phyloP scores from a whole-genome alignment of 306 rosid genomes.

The Corylus heterophylla region DNA sequence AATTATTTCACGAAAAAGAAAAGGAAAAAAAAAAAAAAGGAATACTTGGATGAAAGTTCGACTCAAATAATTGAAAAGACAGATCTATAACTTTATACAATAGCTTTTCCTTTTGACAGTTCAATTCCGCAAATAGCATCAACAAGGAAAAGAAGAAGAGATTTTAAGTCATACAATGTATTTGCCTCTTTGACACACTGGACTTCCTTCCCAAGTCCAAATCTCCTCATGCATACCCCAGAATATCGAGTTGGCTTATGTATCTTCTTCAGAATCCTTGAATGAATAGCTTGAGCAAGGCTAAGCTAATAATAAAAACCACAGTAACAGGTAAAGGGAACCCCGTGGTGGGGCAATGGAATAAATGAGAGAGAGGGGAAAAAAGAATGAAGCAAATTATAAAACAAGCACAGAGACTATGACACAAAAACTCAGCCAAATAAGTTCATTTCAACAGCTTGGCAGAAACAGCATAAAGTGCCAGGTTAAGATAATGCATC shows the following conservation, averaged over 20 bases:
- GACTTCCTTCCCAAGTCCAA: neutral
- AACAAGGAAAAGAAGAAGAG: neutral
- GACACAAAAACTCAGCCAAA: neutral
- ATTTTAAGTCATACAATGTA: neutral
- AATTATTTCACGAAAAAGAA: conserved; percentile 1
- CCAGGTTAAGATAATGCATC: neutral
- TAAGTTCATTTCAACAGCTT: neutral
- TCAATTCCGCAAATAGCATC: neutral
- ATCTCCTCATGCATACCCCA: neutral
- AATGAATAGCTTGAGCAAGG: neutral
- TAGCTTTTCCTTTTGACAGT: neutral
- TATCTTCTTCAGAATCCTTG: neutral
- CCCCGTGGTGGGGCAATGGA: neutral
- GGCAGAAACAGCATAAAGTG: conserved; percentile 4
- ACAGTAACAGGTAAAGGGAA: neutral
- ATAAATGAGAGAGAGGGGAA: neutral
- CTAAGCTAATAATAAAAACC: neutral
- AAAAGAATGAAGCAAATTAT: neutral
- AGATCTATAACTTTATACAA: neutral
- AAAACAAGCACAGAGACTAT: neutral
- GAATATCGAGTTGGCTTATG: neutral
- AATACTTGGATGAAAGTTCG: neutral
- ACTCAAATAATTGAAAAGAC: neutral
- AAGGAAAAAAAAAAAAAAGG: neutral
- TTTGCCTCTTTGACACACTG: neutral